Base-by-base conservation (phyloP, 495 filamentous ascomycete species). In the Aspergillus funiculosus region DNA sequence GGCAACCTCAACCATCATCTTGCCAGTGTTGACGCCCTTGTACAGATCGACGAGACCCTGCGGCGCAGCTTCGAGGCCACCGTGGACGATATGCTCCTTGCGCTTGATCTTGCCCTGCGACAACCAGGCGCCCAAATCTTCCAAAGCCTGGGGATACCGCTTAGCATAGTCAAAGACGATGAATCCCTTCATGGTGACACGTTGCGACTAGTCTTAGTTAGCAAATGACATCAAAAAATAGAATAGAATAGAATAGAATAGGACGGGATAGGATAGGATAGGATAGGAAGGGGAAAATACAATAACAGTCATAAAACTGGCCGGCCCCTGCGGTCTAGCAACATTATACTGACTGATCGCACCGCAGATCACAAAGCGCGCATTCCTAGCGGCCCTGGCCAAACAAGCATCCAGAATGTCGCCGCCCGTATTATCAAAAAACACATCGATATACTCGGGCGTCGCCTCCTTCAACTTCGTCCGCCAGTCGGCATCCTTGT, bases 381-480 rank as follows among this genome's bases (percentile, higher is more conserved):
- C 57, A 52, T 73, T 62, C n/a, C 52, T 51, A 10, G 71, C 71
- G 6, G 72, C 72, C 1, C 71, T 51, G 1, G 65, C 58, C 41
- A 79, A 58, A 43, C 69, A 73, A 14, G 69, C 66, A 63, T 78
- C 73, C n/a, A 79, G 64, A 26, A 77, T 73, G 40, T 77, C 72
- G 24, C 74, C 75, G 9, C 75, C 76, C 13, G 68, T 67, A 57
- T 80, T 80, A 53, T 80, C 76, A 56, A 78, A 80, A 49, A 67
- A 80, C 1, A 78, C 74, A 65, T 78, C 69, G 51, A 78, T 77
- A 47, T 73, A 69, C 46, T 69, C 69, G 6, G 74, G 69, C 1
- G 68, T 72, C 10, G 68, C 63, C 18, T 61, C 59, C 27, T 68
- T 67, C 3, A 79, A 52, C 51, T 78, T 64, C 48, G 68, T 65